These are phyloP conservation scores for Acanthamoeba castellanii DNA, from an alignment of 208 protist species.

Conservation along the genomic window DNA sequence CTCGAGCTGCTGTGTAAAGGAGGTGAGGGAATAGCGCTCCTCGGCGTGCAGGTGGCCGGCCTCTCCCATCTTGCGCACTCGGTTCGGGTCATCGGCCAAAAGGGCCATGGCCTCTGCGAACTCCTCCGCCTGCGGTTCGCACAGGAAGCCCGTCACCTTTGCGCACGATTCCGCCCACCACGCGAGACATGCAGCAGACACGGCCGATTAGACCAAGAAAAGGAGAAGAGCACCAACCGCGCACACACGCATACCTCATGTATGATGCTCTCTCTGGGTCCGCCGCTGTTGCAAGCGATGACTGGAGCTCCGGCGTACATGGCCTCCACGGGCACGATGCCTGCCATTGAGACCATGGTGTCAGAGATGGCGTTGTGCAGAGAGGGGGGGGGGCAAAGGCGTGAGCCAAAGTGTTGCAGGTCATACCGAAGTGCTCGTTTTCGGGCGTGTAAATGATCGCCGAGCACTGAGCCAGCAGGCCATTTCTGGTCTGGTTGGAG, in stretches of 20 bases:
- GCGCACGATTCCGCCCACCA: not conserved
- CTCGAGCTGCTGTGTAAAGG: slow-evolving; percentile 44
- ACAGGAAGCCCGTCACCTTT: slow-evolving; percentile 57
- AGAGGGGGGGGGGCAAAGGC: not conserved
- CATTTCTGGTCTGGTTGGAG: slow-evolving; percentile 88
- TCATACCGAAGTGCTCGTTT: slow-evolving; percentile 96
- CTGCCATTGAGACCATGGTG: slow-evolving; percentile 97
- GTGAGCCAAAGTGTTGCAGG: slow-evolving; percentile 84
- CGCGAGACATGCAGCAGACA: not conserved
- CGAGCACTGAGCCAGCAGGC: slow-evolving; percentile 89
- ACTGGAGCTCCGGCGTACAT: slow-evolving; percentile 89
- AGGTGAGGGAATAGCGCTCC: not conserved
- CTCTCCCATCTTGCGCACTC: not conserved
- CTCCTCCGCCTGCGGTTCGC: not conserved
- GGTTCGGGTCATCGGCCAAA: not conserved
- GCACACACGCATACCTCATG: slow-evolving; percentile 57
- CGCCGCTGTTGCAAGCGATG: slow-evolving; percentile 94
- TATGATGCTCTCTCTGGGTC: slow-evolving; percentile 94
- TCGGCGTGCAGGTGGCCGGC: not conserved
- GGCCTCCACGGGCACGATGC: slow-evolving; percentile 91
- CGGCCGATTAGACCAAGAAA: not conserved
- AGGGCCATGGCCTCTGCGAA: slow-evolving; percentile 54
- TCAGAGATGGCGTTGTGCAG: slow-evolving; percentile 75
- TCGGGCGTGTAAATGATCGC: slow-evolving; percentile 95
- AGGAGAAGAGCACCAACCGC: not conserved